Base-by-base conservation (phyloP, 257 asterid genomes). In the Salvia splendens region DNA sequence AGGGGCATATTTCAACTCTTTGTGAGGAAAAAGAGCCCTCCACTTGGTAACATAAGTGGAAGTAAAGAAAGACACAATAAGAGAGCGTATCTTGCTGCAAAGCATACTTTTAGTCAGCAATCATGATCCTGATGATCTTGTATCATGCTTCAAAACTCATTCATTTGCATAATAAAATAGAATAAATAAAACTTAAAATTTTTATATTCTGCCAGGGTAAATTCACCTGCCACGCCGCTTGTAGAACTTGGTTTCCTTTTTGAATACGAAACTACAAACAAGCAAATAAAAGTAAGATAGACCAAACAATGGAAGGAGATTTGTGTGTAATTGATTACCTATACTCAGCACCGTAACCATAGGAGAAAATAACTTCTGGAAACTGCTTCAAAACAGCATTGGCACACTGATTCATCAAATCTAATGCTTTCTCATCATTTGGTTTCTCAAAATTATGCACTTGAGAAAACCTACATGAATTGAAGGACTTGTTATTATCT, bases 51-150 rank as follows among this genome's bases (percentile, higher is more conserved):
- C 83, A 49, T 82, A 89, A 48, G 74, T 65, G 59, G 96, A 86
- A 55, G 97, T 72, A 74, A 89, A 86, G 77, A 84, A 84, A 32
- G 97, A 87, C 55, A 75, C 96, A 65, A 84, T 60, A 38, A 89
- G 84, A 68, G 98, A 86, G 78, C 70, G 80, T 74, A 89, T 87
- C 83, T 92, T 89, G 88, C 98, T 91, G 97, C 87, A 85, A 45
- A 76, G 48, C 43, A 67, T 9, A 58, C 8, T 46, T 38, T 17
- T 43, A 71, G 68, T 64, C 56, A 82, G 72, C 68, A 56, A 72
- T 61, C 52, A 62, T 57, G 51, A 38, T 68, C 61, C 47, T 14
- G 24, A 63, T 24, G 3, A 24, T 24, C 30, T 24, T 24, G 30
- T 24, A 64, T 36, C 70, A 64, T 53, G 30, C 64, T 69, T 61